These are phyloP conservation scores for Reutealis trisperma DNA, from an alignment of 345 rosid species.

Conservation along the genomic window DNA sequence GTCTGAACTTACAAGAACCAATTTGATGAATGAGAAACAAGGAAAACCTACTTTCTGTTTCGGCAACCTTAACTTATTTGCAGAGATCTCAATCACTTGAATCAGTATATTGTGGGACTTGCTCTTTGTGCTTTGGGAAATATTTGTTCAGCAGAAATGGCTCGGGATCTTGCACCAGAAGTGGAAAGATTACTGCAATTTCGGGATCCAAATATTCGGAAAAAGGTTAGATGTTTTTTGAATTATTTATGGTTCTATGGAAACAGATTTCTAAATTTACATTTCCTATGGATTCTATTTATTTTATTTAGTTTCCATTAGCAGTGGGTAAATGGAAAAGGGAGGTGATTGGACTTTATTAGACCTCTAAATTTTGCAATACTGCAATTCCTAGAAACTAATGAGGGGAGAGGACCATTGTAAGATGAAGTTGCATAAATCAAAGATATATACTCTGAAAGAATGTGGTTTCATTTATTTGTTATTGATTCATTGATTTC, in stretches of 20 bases:
- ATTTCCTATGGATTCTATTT: neutral
- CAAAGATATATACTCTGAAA: neutral
- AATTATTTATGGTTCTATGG: constrained; percentile 3
- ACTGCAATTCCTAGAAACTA: neutral
- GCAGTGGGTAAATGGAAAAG: neutral
- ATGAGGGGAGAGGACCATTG: neutral
- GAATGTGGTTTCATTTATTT: neutral
- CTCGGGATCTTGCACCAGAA: constrained; percentile 99
- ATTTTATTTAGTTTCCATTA: neutral
- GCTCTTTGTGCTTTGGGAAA: constrained; percentile 99
- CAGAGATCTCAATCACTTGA: constrained; percentile 97
- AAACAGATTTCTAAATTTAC: neutral
- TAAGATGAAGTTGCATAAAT: neutral
- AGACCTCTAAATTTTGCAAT: neutral
- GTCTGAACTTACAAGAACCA: neutral
- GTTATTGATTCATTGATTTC: neutral
- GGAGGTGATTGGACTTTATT: neutral
- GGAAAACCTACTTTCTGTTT: neutral
- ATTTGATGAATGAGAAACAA: neutral
- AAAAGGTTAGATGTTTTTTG: constrained; percentile 59
- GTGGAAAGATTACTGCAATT: constrained; percentile 94
- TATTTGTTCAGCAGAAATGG: constrained; percentile 98
- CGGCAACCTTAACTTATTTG: constrained; percentile 56
- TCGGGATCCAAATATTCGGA: constrained; percentile 98
- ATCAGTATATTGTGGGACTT: constrained; percentile 97